phyloP scores from a whole-genome alignment of 2,329 filamentous ascomycete genomes.

The Aspergillus aculeatinus region DNA sequence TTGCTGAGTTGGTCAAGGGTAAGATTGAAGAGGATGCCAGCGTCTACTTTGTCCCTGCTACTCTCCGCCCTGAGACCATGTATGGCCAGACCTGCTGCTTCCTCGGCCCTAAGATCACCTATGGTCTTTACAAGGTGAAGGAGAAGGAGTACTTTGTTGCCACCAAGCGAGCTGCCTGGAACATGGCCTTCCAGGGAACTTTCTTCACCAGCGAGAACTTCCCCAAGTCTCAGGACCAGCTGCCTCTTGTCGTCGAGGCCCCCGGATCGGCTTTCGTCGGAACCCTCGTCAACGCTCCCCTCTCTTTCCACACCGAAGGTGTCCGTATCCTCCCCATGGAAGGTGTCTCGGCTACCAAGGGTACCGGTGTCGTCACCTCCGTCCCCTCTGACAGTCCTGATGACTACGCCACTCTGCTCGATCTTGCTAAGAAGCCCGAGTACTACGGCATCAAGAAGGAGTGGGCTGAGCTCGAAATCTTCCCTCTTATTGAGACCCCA shows the following conservation, averaged over 20 bases:
- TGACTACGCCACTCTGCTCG: conserved; percentile 84
- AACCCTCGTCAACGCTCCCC: conserved; percentile 82
- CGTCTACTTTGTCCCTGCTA: conserved; percentile 88
- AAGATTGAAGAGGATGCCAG: conserved; percentile 77
- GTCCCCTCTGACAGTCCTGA: conserved; percentile 96
- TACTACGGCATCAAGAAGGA: conserved; percentile 96
- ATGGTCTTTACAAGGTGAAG: conserved; percentile 80
- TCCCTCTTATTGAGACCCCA: conserved; percentile 86
- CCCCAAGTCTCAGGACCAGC: conserved; percentile 64
- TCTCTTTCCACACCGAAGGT: conserved; percentile 79
- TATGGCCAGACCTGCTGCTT: conserved; percentile 97
- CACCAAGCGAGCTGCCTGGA: conserved; percentile 79
- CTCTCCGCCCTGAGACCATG: conserved; percentile 95
- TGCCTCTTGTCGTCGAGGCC: conserved; percentile 72
- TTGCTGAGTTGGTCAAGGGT: conserved; percentile 67
- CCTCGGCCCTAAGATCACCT: conserved; percentile 83
- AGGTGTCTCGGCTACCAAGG: conserved; percentile 85
- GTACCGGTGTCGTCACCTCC: conserved; percentile 92
- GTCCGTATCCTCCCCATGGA: conserved; percentile 95
- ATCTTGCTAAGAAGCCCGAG: conserved; percentile 90
- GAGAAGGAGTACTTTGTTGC: conserved; percentile 80
- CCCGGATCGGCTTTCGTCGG: conserved; percentile 79
- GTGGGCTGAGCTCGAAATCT: conserved; percentile 87
- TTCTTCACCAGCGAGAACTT: conserved; percentile 59
- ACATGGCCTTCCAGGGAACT: conserved; percentile 93